A percentile compares a stretch with the other conserved stretches of the same genome.
These are phyloP conservation scores for Microstegium vimineum DNA, from an alignment of 176 grass and related monocot species.

Conservation along the genomic window DNA sequence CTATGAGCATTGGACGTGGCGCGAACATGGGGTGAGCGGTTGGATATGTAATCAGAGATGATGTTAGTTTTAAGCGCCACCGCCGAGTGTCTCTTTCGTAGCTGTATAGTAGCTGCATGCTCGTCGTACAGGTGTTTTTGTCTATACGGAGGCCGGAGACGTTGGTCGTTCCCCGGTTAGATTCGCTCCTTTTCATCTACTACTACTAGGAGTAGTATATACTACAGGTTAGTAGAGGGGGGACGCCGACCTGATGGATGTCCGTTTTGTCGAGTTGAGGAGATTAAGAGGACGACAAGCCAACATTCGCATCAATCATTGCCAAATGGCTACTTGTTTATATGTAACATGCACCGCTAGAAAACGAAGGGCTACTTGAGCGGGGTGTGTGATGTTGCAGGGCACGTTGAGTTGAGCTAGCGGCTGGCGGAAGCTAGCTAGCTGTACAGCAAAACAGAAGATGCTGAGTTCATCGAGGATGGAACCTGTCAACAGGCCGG, in stretches of 20 bases:
- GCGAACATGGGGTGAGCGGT: not conserved
- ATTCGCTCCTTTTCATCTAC: too few species aligned
- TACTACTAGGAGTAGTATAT: too few species aligned
- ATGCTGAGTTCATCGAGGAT: not conserved
- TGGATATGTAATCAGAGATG: not conserved
- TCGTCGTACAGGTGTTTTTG: too few species aligned
- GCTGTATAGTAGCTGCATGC: not conserved
- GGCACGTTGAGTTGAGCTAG: not conserved
- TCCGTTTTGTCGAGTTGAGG: not conserved
- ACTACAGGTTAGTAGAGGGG: too few species aligned
- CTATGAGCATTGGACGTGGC: not conserved
- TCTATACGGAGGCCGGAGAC: too few species aligned
- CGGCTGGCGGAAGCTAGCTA: too few species aligned
- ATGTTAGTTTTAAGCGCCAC: not conserved
- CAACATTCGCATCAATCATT: not conserved
- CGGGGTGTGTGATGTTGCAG: not conserved
- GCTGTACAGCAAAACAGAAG: not conserved
- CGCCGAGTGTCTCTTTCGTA: not conserved
- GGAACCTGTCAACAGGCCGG: not conserved
- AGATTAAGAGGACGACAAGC: not conserved
- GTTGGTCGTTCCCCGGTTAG: too few species aligned
- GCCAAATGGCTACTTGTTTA: slow-evolving; percentile 3
- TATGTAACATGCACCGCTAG: not conserved
- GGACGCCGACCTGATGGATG: too few species aligned
- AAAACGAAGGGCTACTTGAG: not conserved